A percentile compares a stretch with the other conserved stretches of the same genome.
Conservation (phyloP, 2,329 filamentous ascomycete species). For the Fusarium dimerum region DNA sequence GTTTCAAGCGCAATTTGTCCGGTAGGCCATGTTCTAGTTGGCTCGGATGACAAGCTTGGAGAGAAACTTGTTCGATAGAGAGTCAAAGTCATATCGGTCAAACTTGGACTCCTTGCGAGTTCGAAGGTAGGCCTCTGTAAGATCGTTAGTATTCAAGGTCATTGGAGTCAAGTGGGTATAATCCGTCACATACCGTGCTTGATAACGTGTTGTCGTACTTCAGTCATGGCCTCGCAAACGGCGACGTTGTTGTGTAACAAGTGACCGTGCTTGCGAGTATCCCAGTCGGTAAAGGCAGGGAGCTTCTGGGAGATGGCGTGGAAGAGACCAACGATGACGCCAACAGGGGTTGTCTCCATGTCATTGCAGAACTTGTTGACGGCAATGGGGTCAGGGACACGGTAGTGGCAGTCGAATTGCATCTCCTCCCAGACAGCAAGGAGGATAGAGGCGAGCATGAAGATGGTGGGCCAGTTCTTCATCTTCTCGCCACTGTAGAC, state of each 20-base stretch:
- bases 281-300: constrained; percentile 90
- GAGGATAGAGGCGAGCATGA: constrained; percentile 92
- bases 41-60: constrained; percentile 95
- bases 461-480: constrained; percentile 99
- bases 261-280: constrained; percentile 86
- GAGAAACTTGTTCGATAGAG: constrained; percentile 93
- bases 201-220: constrained; percentile 87
- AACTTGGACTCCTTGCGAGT: constrained; percentile 79
- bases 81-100: constrained; percentile 91
- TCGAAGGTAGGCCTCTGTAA: constrained; percentile 80
- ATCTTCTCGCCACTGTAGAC: constrained; percentile 96
- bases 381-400: constrained; percentile 77
- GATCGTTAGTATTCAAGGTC: constrained; percentile 22
- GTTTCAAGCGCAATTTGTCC: constrained; percentile 14
- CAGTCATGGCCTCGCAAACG: constrained; percentile 94
- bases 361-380: constrained; percentile 95
- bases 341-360: constrained; percentile 95
- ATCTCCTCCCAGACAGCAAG: constrained; percentile 97
- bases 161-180: background rate
- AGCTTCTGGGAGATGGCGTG: constrained; percentile 97
- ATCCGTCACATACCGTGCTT: constrained; percentile 78
- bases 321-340: constrained; percentile 95
- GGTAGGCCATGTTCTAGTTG: constrained; percentile 56
- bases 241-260: constrained; percentile 87
- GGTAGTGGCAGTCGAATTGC: constrained; percentile 98